phyloP scores from a whole-genome alignment of 2,329 filamentous ascomycete species.

The Ascochyta koolunga region DNA sequence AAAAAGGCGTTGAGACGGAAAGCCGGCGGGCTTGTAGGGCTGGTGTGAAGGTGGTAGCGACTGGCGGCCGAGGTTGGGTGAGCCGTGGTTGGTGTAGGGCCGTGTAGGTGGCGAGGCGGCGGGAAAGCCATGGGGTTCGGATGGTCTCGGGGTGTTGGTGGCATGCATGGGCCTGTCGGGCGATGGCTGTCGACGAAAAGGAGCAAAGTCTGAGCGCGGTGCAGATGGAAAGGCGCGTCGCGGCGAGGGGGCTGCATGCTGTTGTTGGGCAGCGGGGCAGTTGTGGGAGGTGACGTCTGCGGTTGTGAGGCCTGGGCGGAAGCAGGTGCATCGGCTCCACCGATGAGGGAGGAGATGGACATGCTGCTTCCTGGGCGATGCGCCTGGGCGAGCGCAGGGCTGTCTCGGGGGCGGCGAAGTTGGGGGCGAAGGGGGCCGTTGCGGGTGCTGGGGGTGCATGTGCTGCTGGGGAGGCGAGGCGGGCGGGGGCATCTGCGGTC shows the following conservation, averaged over 20 bases:
- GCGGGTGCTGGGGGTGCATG: conserved; percentile 46
- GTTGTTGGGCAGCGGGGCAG: conserved; percentile 47
- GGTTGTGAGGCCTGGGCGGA: conserved; percentile 50
- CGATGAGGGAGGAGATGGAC: conserved; percentile 77
- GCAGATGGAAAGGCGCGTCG: conserved; percentile 41
- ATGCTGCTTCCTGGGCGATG: conserved; percentile 68
- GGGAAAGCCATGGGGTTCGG: conserved; percentile 36
- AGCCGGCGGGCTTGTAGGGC: conserved; percentile 42
- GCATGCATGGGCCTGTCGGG: conserved; percentile 45
- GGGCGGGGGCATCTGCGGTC: conserved; percentile 57
- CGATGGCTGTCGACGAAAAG: conserved; percentile 46
- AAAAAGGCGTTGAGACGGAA: conserved; percentile 40
- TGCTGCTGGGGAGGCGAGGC: conserved; percentile 55
- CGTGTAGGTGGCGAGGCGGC: conserved; percentile 40
- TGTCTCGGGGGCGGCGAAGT: conserved; percentile 60
- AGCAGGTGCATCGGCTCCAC: conserved; percentile 57
- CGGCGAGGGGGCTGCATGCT: conserved; percentile 57
- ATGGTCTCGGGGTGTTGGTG: conserved; percentile 30
- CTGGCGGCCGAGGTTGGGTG: conserved; percentile 44
- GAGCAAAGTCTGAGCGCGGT: conserved; percentile 42
- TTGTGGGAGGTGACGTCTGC: conserved; percentile 54
- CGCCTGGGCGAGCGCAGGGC: conserved; percentile 57
- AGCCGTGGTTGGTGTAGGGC: conserved; percentile 43
- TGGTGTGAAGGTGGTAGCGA: conserved; percentile 39
- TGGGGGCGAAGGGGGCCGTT: conserved; percentile 51